Evolutionary conservation across 2,329 filamentous ascomycete species (phyloP), one percentile per base, ranked within the genome.

Genomic region (Penicillium brevicompactum): DNA sequence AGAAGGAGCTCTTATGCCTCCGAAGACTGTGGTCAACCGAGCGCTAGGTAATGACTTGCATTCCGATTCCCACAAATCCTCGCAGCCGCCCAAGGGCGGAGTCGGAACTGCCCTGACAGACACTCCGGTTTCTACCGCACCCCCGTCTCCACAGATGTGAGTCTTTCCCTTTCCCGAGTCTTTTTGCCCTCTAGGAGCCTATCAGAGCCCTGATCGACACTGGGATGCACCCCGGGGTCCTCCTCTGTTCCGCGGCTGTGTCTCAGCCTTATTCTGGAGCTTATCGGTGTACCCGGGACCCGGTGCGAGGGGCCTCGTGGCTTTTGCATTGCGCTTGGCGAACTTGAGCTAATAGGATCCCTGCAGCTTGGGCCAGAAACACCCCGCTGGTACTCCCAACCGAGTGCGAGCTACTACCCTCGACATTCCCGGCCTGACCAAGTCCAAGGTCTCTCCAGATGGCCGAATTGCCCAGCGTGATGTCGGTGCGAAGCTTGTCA

Each of bases 381-480:
- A 66, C 24, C 53, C 62, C 50, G 41, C 32, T 13, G 59, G 87
- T 24, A 96, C 92, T 5, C 92, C 92, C 27, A 83, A 91, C 46
- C 86, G 88, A 61, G 84, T 87, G 21, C 91, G 95, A 74, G 92
- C 94, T 9, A 97, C 94, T 14, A 97, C 94, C 13, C 87, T 97
- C 67, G 96, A 96, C 73, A 97, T 99, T 57, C 94, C 94, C 54
- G 94, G 94, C 62, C 87, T 99, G 80, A 99, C 94, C 56, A 89
- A 92, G 69, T 97, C 93, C 57, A 91, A 91, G 70, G 91, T 96
- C 46, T 99, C 94, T 1, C 94, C 94, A 8, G 94, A 99, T 74
- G 94, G 94, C 63, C 87, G 91, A 67, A 99, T 99, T 65, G 89
- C 94, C 52, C 87, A 93, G 70, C 85, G 93, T 69, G 94, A 99